Evolutionary conservation across 2,329 filamentous ascomycete genomes (phyloP).

Genomic region (Aspergillus chevalieri): DNA sequence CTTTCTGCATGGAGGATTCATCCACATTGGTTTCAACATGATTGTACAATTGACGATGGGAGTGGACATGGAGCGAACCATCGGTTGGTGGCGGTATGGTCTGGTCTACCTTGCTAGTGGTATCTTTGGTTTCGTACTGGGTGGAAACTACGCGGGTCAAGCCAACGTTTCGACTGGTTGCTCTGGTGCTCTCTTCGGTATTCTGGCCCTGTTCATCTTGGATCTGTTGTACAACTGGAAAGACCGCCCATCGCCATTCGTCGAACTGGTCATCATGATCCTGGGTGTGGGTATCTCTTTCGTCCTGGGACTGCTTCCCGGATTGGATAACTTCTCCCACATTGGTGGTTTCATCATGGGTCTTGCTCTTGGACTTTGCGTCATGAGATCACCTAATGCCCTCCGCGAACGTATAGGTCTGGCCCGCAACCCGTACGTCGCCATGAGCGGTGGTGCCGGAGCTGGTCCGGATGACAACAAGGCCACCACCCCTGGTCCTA

Average conservation of each 20-base stretch:
- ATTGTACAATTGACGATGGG: conserved; percentile 84
- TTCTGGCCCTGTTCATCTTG: conserved; percentile 80
- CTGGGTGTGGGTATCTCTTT: conserved; percentile 86
- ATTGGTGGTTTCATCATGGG: conserved; percentile 96
- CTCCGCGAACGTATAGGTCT: conserved; percentile 68
- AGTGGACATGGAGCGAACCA: conserved; percentile 84
- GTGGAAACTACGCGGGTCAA: conserved; percentile 83
- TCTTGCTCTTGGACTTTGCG: conserved; percentile 73
- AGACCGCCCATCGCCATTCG: conserved; percentile 66
- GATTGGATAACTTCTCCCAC: conserved; percentile 93
- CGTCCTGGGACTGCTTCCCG: conserved; percentile 82
- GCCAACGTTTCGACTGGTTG: conserved; percentile 80
- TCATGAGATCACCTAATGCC: conserved; percentile 80
- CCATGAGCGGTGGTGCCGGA: conserved; percentile 51
- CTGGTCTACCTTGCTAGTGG: conserved; percentile 85
- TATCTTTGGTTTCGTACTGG: conserved; percentile 93
- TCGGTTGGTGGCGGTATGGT: conserved; percentile 80
- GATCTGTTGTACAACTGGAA: conserved; percentile 92
- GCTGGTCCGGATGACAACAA: conserved; percentile 33
- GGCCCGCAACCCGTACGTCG: conserved; percentile 63
- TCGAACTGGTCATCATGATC: conserved; percentile 80
- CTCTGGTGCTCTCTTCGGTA: conserved; percentile 84
- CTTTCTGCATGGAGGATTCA: conserved; percentile 86
- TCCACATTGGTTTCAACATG: conserved; percentile 95
- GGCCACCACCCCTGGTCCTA: conserved; percentile 53